Evolutionary conservation across 345 rosid species (phyloP), one percentile per base, ranked within the genome.

Genomic region (Hibiscus tridactylites): DNA sequence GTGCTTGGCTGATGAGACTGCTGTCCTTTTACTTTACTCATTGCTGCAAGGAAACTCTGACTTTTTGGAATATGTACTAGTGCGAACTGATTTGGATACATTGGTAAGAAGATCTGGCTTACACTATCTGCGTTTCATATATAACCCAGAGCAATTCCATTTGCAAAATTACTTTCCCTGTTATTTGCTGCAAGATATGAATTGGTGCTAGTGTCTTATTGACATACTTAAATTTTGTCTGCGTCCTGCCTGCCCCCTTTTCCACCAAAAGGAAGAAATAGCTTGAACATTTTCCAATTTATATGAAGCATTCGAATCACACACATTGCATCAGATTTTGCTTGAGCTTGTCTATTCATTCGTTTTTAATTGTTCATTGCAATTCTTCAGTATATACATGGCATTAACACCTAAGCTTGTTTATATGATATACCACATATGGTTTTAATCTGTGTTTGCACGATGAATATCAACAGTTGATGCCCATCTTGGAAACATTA

Each of bases 61-160:
- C 80, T 95, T 95, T 75, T 85, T 92, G 87, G 99, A 95, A 83
- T 89, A 95, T 79, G 94, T 92, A 46, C 79, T 95, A 78, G 99
- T 92, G 83, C 95, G 97, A 73, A 92, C 92, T 49, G 99, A 95
- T 87, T 17, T 92, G 86, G 99, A 95, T 82, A 95, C 94, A 53
- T 71, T 95, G 98, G 99, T 95, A 92, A 68, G 88, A 21, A 64
- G 17, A 64, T 49, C 24, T 31, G 75, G 16, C 71, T 71, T 70
- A 7, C 54, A 54, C 28, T 39, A 42, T 57, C 64, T 58, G 56
- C 39, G 28, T 67, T 33, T 28, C 71, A 28, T 67, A 15, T 28
- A 7, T 49, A 37, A 10, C 9, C 26, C 15, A 26, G 17, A 44
- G 65, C 56, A 37, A 42, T 57, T 71, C 6, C 54, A 9, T 49